These are phyloP conservation scores for Flaveria floridana DNA, from an alignment of 140 eudicot species.

Conservation along the genomic window DNA sequence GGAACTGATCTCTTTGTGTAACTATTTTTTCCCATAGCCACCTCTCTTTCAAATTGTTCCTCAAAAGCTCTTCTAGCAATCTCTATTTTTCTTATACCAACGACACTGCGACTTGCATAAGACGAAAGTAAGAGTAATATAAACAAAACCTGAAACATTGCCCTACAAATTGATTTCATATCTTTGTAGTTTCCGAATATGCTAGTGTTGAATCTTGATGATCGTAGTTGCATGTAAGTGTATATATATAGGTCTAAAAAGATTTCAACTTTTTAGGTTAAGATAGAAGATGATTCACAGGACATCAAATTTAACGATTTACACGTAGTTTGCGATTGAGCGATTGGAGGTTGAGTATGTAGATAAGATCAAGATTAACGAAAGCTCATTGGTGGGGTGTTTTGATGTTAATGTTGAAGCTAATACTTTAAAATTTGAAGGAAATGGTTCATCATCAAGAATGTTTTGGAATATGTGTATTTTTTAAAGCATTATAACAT, in stretches of 20 bases:
- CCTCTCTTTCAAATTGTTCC: conserved; percentile 33
- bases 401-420: conserved; percentile 32
- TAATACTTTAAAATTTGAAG: neutral
- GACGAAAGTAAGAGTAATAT: conserved; percentile 25
- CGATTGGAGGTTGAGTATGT: conserved; percentile 29
- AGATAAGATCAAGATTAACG: conserved; percentile 32
- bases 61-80: conserved; percentile 38
- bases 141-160: conserved; percentile 7
- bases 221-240: neutral
- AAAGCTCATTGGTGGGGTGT: conserved; percentile 33
- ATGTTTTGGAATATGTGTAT: too few species aligned
- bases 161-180: conserved; percentile 26
- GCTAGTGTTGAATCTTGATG: conserved; percentile 13
- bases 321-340: conserved; percentile 36
- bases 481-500: too few species aligned
- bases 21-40: conserved; percentile 26
- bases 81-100: conserved; percentile 29
- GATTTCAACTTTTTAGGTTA: conserved; percentile 21
- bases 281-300: conserved; percentile 18
- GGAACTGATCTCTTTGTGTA: conserved; percentile 35
- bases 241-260: neutral
- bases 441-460: too few species aligned
- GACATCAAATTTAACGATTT: conserved; percentile 32
- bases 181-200: neutral
- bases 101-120: conserved; percentile 16